phyloP scores from a whole-genome alignment of 345 rosid genomes.

The Turnera subulata region DNA sequence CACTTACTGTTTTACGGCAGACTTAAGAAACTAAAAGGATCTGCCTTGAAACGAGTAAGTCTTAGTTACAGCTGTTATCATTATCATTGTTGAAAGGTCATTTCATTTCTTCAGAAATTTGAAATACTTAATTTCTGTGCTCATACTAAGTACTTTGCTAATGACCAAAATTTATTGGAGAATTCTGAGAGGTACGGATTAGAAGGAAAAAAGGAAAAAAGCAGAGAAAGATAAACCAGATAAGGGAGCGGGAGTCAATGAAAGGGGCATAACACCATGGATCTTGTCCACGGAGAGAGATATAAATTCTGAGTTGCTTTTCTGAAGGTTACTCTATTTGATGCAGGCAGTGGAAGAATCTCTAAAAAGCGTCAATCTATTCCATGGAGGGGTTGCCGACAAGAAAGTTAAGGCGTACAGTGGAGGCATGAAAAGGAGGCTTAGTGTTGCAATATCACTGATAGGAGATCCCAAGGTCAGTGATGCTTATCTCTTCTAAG shows the following conservation, averaged over 20 bases:
- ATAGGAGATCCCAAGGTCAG: conserved; percentile 89
- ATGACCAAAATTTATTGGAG: too few relatives aligned
- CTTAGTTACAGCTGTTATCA: too few relatives aligned
- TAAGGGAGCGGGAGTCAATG: too few relatives aligned
- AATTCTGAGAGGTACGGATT: too few relatives aligned
- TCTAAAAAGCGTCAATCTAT: conserved; percentile 67
- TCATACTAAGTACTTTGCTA: too few relatives aligned
- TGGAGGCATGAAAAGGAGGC: conserved; percentile 98
- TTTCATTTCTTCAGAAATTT: too few relatives aligned
- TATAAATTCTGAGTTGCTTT: not conserved
- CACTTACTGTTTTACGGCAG: conserved; percentile 93
- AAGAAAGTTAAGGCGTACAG: conserved; percentile 85
- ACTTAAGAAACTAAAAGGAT: conserved; percentile 84
- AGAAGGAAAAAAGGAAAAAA: too few relatives aligned
- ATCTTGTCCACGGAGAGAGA: too few relatives aligned
- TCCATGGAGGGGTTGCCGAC: conserved; percentile 77
- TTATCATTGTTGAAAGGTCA: too few relatives aligned
- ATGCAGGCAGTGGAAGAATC: conserved; percentile 92
- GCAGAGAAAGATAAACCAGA: too few relatives aligned
- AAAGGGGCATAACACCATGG: too few relatives aligned
- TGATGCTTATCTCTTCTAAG: not conserved
- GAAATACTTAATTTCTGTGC: too few relatives aligned
- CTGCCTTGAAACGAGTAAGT: conserved; percentile 55
- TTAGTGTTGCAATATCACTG: conserved; percentile 92
- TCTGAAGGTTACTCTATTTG: conserved; percentile 5